These are phyloP conservation scores for Beauveria pseudobassiana DNA, from an alignment of 2,329 filamentous ascomycete genomes.

Conservation along the genomic window DNA sequence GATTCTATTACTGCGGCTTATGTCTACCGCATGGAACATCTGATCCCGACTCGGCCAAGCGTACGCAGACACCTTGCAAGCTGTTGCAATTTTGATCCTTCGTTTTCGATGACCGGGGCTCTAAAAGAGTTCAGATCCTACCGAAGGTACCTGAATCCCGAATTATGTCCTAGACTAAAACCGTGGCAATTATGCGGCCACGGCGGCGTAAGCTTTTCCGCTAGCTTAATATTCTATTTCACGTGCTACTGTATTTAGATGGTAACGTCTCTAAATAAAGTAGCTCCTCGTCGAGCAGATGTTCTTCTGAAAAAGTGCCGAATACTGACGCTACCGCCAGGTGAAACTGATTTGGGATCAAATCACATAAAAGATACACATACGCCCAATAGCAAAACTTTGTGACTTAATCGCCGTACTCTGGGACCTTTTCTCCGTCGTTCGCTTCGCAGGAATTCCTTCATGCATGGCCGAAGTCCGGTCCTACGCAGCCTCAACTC, in stretches of 20 bases:
- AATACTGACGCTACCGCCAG: neutral
- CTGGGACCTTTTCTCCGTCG: no score
- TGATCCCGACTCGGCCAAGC: neutral
- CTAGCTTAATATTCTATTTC: neutral
- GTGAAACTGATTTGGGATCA: neutral
- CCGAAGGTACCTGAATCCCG: neutral
- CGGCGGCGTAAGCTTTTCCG: neutral
- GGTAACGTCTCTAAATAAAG: neutral
- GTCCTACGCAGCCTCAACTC: neutral
- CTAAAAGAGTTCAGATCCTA: neutral
- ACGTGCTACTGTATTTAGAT: neutral
- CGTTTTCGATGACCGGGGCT: no score
- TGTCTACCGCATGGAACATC: neutral
- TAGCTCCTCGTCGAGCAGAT: neutral
- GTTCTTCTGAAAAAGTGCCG: neutral
- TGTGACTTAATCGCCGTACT: no score
- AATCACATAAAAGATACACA: no score
- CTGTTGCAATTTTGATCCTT: neutral
- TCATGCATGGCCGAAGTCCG: neutral
- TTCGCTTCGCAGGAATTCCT: no score
- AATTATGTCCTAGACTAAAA: neutral
- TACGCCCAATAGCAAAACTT: neutral
- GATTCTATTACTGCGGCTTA: slow-evolving; percentile 4
- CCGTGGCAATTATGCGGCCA: neutral
- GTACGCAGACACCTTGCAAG: neutral